Base-by-base conservation (phyloP, 2,329 filamentous ascomycete species). In the Trichothecium roseum region DNA sequence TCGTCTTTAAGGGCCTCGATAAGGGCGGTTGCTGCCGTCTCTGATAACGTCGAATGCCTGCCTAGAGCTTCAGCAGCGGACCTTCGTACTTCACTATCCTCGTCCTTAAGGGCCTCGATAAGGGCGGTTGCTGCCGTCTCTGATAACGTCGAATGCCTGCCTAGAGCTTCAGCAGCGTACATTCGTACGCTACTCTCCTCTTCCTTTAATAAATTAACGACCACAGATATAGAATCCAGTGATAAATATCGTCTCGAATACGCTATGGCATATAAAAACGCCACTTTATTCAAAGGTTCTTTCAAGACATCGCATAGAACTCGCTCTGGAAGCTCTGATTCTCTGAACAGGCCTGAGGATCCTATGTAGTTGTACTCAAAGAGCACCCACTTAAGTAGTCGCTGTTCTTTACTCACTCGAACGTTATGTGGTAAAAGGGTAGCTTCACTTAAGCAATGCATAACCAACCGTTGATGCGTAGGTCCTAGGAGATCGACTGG, bases 401-500 rank as follows among this genome's bases (percentile, higher is more conserved):
- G 27, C 2, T 26, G 16, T 43, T 50, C 42, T 18, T 46, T 31
- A 3, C 33, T 16, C 20, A 12, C 22, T 38, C 40, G 41, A 32
- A 33, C 14, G 27, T 15, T 26, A 6, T 22, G n/a, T 30, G 32
- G 38, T 36, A 45, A 41, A 24, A 10, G 10, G 10, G 6, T 10
- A 10, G 20, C 20, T 41, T 62, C 57, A 36, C 39, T 52, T 27
- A 63, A 44, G 37, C 56, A 62, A 46, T 56, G 53, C 47, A 58
- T 57, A 24, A 62, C 35, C 4, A 62, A 45, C n/a, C 57, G 51
- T 38, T 57, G 55, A 42, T 64, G 57, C 17, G 43, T 37, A 14
- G 50, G 52, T 3, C 60, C 58, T 8, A 62, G 36, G 16, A 62
- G 39, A 37, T 62, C 59, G 20, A 42, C 45, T 30, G 56, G 57